Evolutionary conservation across 192 early-diverging fungal genomes (phyloP).

Genomic region (Dissophora ornata): DNA sequence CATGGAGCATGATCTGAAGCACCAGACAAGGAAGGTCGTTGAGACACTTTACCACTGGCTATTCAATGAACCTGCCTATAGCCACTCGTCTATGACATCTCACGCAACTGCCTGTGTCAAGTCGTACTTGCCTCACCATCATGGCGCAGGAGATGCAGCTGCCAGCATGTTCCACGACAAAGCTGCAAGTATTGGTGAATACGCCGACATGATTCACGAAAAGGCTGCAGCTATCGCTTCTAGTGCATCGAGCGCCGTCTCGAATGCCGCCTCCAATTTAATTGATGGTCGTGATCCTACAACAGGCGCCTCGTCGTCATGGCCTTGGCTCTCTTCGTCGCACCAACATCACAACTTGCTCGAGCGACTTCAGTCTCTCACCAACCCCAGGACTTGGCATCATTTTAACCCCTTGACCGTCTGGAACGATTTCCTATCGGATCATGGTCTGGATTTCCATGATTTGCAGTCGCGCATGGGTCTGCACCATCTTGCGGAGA

Average conservation of each 20-base stretch:
- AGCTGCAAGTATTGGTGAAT: background rate
- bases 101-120: conserved; percentile 14
- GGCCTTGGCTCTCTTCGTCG: background rate
- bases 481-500: conserved; percentile 5
- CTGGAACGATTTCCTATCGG: background rate
- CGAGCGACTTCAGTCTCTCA: background rate
- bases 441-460: background rate
- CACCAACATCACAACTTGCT: background rate
- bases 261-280: conserved; percentile 5
- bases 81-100: background rate
- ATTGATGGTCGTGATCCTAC: background rate
- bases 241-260: conserved; percentile 12
- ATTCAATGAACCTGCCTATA: conserved; percentile 13
- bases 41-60: conserved; percentile 34
- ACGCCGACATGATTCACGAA: background rate
- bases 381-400: no score
- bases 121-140: background rate
- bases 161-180: background rate
- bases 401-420: background rate
- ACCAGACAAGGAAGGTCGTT: conserved; percentile 14
- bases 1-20: conserved; percentile 17
- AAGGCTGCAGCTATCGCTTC: conserved; percentile 17
- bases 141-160: background rate
- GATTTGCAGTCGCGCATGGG: background rate
- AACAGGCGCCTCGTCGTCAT: background rate